Evolutionary conservation across 1,284 basidiomycete genomes (phyloP), one percentile per base, ranked within the genome.

Genomic region (Malassezia sympodialis): DNA sequence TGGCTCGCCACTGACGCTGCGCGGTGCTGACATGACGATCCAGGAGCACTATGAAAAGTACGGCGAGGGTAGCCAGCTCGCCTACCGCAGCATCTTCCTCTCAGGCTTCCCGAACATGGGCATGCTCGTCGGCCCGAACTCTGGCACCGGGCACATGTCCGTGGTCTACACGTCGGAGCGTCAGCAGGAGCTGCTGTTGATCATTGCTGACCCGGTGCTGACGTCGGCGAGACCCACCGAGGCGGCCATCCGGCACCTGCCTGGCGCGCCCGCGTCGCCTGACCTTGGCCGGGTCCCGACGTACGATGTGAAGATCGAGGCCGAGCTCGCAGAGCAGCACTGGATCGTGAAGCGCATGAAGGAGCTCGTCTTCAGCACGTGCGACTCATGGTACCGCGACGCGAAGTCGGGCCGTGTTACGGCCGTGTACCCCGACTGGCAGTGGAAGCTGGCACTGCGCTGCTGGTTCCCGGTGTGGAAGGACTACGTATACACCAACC

Each of bases 351-450:
- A 63, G 43, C 23, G 37, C 31, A 71, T 71, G 67, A 35, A 49
- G 42, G 51, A 62, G 12, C 52, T 63, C 34, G 70, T 73, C 17
- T 73, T 68, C 34, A 56, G 56, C 23, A 54, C 43, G 3, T 71
- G 69, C 49, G 65, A 67, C 41, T 52, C 55, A 21, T 73, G 70
- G 70, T 73, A 73, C 59, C 59, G 66, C 37, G 68, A 73, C 48
- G 19, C 53, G 7, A 59, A 52, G 26, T 57, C 57, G 11, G 68
- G 66, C 1, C 45, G 68, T 14, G 62, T 72, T 2, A 65, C 68
- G 2, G 64, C 63, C 26, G 57, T 73, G 45, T 61, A 72, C 48
- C 69, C 69, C 14, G 68, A 68, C 51, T 71, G 63, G 62, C 70
- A 73, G 59, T 55, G 63, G 45, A 60, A 59, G 24, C 62, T 65